Percentiles rank a stretch among this genome's conserved stretches.
phyloP scores from a whole-genome alignment of 495 filamentous ascomycete species.

The Tuber borchii region DNA sequence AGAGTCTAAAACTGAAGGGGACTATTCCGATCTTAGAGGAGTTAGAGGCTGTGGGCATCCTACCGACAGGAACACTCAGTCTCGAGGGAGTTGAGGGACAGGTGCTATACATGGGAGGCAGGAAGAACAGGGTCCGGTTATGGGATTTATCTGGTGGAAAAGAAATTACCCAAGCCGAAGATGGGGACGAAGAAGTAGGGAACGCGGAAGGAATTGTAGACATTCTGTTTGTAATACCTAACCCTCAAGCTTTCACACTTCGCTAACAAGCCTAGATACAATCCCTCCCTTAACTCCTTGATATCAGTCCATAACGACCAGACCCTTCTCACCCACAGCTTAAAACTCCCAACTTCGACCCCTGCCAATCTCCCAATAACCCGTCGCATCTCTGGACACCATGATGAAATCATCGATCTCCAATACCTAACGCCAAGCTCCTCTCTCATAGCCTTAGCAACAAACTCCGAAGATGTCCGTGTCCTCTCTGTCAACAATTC shows the following conservation, averaged over 20 bases:
- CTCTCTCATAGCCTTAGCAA: constrained; percentile 79
- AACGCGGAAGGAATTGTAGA: constrained; percentile 69
- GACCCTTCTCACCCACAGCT: constrained; percentile 69
- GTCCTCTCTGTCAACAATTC: constrained; percentile 65
- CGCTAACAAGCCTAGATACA: constrained; percentile 38
- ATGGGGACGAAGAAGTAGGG: constrained; percentile 19
- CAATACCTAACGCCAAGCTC: constrained; percentile 72
- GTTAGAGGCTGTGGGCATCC: constrained; percentile 75
- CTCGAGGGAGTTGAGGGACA: constrained; percentile 34
- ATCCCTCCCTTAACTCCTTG: constrained; percentile 53
- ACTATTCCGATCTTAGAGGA: constrained; percentile 80
- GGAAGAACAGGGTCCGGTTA: constrained; percentile 69
- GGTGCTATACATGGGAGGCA: constrained; percentile 77
- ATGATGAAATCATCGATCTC: constrained; percentile 94
- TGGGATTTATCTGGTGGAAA: constrained; percentile 70
- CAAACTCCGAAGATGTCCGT: constrained; percentile 88
- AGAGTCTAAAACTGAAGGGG: constrained; percentile 72
- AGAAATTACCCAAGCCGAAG: constrained; percentile 64
- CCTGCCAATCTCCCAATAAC: constrained; percentile 44
- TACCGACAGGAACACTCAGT: constrained; percentile 44
- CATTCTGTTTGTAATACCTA: constrained; percentile 47
- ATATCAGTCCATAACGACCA: constrained; percentile 85
- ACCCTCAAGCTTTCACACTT: constrained; percentile 44
- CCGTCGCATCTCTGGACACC: constrained; percentile 83
- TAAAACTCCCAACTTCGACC: constrained; percentile 39